These are phyloP conservation scores for Fraxinus floribunda DNA, from an alignment of 305 asterid genomes.

Conservation along the genomic window DNA sequence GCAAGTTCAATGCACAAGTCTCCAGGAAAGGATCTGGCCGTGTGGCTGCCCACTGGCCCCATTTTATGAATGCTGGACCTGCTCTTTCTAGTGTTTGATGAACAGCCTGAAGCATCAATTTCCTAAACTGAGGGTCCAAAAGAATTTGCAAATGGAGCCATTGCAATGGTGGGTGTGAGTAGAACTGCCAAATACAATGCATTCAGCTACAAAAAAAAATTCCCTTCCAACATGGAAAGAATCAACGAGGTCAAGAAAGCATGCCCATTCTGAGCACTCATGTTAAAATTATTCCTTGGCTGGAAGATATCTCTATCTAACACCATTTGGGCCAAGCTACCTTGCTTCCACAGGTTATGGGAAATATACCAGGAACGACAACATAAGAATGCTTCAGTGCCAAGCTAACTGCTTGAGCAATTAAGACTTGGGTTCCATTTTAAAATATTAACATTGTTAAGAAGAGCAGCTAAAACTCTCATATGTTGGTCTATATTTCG, in stretches of 20 bases:
- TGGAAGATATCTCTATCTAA: constrained; percentile 37
- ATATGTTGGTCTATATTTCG: no score
- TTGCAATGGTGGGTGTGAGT: constrained; percentile 71
- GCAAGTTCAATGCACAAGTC: constrained; percentile 83
- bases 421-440: neutral
- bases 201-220: constrained; percentile 46
- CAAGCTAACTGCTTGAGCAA: constrained; percentile 75
- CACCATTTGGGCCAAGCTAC: constrained; percentile 53
- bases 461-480: neutral
- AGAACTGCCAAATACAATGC: constrained; percentile 57
- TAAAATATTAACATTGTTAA: no score
- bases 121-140: constrained; percentile 70
- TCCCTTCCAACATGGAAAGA: constrained; percentile 45
- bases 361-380: constrained; percentile 63
- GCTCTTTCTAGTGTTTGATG: constrained; percentile 83
- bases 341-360: constrained; percentile 54
- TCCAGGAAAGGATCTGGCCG: constrained; percentile 79
- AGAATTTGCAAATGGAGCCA: constrained; percentile 86
- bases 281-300: constrained; percentile 47
- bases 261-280: constrained; percentile 69
- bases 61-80: constrained; percentile 94
- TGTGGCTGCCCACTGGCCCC: constrained; percentile 99
- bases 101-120: constrained; percentile 76
- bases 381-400: constrained; percentile 60
- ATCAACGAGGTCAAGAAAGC: constrained; percentile 42